Evolutionary conservation across 352 stramenopile species (phyloP), one percentile per base, ranked within the genome.

Genomic region (Globisporangium cystogenes): DNA sequence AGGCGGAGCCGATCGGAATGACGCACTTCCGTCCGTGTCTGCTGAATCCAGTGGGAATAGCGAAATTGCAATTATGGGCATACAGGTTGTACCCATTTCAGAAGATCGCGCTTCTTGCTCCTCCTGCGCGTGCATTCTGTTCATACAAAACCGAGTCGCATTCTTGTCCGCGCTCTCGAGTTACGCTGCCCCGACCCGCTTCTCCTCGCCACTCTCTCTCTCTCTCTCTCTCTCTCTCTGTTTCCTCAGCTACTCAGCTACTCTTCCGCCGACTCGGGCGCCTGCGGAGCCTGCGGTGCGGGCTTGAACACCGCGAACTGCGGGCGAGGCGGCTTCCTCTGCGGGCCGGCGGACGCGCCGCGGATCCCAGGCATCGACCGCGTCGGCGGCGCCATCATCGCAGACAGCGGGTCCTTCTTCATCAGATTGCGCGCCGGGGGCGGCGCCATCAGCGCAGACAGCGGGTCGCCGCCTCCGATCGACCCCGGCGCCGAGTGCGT

Each of bases 251-350:
- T n/a, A n/a, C 16, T 24, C 18, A 3, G 33, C 20, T 52, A 31
- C 53, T 61, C 59, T 24, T 82, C 65, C 18, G 41, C 20, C 15
- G 55, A 40, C 35, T 63, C 55, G 16, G 60, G 39, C 14, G 53
- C 51, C 18, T 60, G 40, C 5, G 51, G 42, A 16, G 58, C 40
- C 31, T 59, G 26, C 3, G 63, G 63, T 7, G 65, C 47, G 40
- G 76, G 85, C 62, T 95, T 95, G 62, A 95, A 95, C 41, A 95
- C 83, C 21, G 82, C 82, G 62, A 91, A 95, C 63, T 94, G 83
- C 21, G 83, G 85, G 40, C 83, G 85, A 5, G 80, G 75, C 7
- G 83, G 76, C 37, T 78, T 82, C 14, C 70, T 66, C 50, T 74
- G 63, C 21, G 56, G 55, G 0, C 57, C 55, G 21, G 62, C 69